Percentiles rank a stretch among this genome's conserved stretches.
These are phyloP conservation scores for Neurospora pannonica DNA, from an alignment of 495 filamentous ascomycete genomes.

Conservation along the genomic window DNA sequence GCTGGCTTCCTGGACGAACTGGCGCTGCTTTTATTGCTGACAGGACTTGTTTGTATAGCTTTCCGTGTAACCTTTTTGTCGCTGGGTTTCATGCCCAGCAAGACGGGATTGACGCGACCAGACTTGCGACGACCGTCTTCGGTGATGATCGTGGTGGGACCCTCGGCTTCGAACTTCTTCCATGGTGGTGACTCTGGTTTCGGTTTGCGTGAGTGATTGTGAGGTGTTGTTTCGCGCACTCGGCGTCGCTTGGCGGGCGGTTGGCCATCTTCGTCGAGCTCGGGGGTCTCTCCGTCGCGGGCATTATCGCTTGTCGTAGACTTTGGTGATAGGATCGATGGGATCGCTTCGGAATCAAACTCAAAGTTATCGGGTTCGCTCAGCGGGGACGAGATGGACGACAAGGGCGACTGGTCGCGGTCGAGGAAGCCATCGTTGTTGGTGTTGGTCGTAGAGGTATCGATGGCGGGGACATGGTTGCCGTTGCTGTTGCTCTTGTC, in stretches of 20 bases:
- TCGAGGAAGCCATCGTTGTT: not conserved
- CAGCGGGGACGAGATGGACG: not conserved
- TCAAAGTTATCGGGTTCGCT: not conserved
- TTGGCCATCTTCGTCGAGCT: constrained; percentile 23
- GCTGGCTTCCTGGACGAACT: not conserved
- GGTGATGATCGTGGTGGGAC: constrained; percentile 67
- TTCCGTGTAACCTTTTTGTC: constrained; percentile 50
- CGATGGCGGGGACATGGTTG: not conserved
- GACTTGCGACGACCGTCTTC: constrained; percentile 81
- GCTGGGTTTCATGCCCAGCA: constrained; percentile 56
- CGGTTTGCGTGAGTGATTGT: constrained; percentile 22
- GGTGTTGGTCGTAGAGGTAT: not conserved
- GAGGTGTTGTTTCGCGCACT: constrained; percentile 39
- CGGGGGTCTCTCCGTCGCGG: not conserved
- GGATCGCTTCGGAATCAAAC: not conserved
- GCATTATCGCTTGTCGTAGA: constrained; percentile 1
- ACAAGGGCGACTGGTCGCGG: not conserved
- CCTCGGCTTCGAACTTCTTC: constrained; percentile 81
- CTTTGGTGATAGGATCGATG: not conserved
- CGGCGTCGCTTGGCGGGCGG: constrained; percentile 69
- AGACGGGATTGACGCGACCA: constrained; percentile 66
- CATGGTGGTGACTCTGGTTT: constrained; percentile 74
- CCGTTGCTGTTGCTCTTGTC: not conserved
- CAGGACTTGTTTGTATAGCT: constrained; percentile 18
- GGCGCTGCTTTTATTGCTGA: not conserved